Percentiles rank a stretch among this genome's conserved stretches.
These are phyloP conservation scores for Cnidoscolus chayamansa DNA, from an alignment of 441 rosid genomes.

Conservation along the genomic window DNA sequence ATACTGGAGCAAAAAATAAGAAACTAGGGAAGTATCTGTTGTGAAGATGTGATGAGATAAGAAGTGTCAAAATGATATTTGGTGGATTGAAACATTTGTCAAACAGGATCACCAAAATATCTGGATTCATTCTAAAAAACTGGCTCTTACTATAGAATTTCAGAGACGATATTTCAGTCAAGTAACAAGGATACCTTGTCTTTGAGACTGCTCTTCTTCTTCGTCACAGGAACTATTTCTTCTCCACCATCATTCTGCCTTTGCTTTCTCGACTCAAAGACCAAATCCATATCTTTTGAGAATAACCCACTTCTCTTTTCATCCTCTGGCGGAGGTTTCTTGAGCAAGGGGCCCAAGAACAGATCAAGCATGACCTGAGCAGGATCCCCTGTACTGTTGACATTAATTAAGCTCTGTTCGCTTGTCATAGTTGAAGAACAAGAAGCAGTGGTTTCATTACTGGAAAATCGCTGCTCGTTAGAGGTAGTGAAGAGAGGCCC, in stretches of 20 bases:
- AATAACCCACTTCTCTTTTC: constrained; percentile 23
- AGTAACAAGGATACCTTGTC: constrained; percentile 45
- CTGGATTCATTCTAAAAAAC: not conserved
- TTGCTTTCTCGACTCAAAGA: constrained; percentile 20
- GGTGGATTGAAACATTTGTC: not conserved
- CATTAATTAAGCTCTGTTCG: constrained; percentile 14
- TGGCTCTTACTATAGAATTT: not conserved
- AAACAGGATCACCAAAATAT: not conserved
- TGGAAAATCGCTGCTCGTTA: constrained; percentile 9
- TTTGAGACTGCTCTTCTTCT: constrained; percentile 49
- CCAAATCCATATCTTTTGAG: constrained; percentile 20
- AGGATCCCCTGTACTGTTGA: constrained; percentile 34
- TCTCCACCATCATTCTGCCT: constrained; percentile 25
- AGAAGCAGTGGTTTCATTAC: constrained; percentile 14
- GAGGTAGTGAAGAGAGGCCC: constrained; percentile 14
- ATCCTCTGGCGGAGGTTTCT: constrained; percentile 28
- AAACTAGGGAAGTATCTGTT: not conserved
- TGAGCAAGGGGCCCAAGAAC: constrained; percentile 53
- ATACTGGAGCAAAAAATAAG: constrained; percentile 4
- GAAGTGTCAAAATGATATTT: not conserved
- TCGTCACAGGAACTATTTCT: constrained; percentile 25
- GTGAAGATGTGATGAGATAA: not conserved
- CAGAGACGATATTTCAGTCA: constrained; percentile 23
- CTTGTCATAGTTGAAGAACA: constrained; percentile 7
- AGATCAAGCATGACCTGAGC: constrained; percentile 57